Percentiles rank a stretch among this genome's conserved stretches.
These are phyloP conservation scores for Backusella parvicylindrica DNA, from an alignment of 192 early-diverging fungal species.

Conservation along the genomic window DNA sequence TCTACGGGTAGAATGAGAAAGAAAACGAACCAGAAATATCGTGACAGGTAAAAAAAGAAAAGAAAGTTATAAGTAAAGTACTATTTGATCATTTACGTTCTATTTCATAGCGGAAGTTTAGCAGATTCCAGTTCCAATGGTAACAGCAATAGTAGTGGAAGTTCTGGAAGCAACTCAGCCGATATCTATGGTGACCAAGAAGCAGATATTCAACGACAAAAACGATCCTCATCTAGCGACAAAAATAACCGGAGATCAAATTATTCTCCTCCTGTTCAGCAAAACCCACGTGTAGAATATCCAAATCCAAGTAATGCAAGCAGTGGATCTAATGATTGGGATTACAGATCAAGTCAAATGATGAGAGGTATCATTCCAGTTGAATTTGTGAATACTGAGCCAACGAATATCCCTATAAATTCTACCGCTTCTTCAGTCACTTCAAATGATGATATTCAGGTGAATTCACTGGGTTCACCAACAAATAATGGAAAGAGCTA, in stretches of 20 bases:
- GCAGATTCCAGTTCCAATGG: slow-evolving; percentile 34
- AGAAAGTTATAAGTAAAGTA: background rate
- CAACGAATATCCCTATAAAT: background rate
- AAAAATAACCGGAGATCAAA: background rate
- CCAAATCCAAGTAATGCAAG: background rate
- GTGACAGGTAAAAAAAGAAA: slow-evolving; percentile 5
- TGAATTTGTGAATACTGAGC: background rate
- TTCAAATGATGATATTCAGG: background rate
- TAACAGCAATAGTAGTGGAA: slow-evolving; percentile 23
- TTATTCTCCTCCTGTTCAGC: background rate
- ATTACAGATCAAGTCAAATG: slow-evolving; percentile 1
- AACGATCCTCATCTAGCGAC: background rate
- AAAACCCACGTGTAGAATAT: background rate
- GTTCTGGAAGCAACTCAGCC: slow-evolving; percentile 15
- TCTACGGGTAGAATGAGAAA: slow-evolving; percentile 12
- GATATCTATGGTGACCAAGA: slow-evolving; percentile 13
- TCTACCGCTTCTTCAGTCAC: background rate
- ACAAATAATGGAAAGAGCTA: background rate
- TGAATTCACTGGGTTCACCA: background rate
- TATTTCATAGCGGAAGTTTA: slow-evolving; percentile 17
- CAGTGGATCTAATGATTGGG: background rate
- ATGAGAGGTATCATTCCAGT: slow-evolving; percentile 8
- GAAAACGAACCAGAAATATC: slow-evolving; percentile 12
- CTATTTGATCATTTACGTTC: background rate
- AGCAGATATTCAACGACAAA: background rate